Evolutionary conservation across 2,329 filamentous ascomycete genomes (phyloP), one percentile per base, ranked within the genome.

Genomic region (Pseudogymnoascus sp.): DNA sequence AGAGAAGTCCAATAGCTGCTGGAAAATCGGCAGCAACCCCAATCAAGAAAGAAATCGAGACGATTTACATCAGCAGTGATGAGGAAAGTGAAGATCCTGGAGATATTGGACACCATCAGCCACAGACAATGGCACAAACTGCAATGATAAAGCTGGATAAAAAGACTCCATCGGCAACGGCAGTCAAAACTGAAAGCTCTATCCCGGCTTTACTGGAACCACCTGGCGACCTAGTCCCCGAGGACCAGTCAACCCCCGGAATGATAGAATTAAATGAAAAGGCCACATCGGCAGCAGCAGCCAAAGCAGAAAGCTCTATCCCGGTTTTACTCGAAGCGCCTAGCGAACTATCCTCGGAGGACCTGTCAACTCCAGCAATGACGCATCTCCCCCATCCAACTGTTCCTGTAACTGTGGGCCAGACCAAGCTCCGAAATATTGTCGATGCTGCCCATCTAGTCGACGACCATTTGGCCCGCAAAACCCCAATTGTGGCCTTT

Each of bases 401-500:
- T 33, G 15, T 7, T 13, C 29, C n/a, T 33, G 3, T 5, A 56
- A 2, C 50, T 19, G 50, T 56, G 11, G 50, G 3, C 10, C 50
- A 29, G 4, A 33, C 17, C 29, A 56, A 35, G 29, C n/a, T 21
- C 1, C 29, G 29, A 21, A 56, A 56, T 33, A 0, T 17, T 6
- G 21, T 26, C 21, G 5, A n/a, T 11, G 5, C 50, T 19, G 6
- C 10, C 29, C 19, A 62, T 31, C 42, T 65, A 19, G 62, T 67
- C 7, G 63, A 69, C 17, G 67, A 69, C 23, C 46, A 59, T 46
- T 42, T 37, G 15, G 33, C 50, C 21, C 64, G 69, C 13, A 70
- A 70, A 31, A 65, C 67, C 19, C 59, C 64, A 1, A 15, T 70
- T 4, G 68, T 71, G 26, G 63, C 59, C 7, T 71, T 71, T 40